Percentiles rank a stretch among this genome's conserved stretches.
phyloP scores from a whole-genome alignment of 2,329 filamentous ascomycete genomes.

The Sporothrix inflata region DNA sequence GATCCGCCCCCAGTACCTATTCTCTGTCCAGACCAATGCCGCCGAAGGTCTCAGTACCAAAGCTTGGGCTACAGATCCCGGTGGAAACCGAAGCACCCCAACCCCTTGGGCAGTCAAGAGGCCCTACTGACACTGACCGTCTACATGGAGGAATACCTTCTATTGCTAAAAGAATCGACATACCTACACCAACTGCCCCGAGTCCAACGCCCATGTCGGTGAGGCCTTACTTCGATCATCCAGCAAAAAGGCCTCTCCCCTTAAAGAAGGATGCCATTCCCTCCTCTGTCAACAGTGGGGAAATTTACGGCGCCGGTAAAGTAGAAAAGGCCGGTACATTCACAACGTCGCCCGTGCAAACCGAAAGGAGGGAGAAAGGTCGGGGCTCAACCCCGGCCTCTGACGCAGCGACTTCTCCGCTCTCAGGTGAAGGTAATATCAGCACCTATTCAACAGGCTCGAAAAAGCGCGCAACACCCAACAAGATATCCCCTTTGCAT shows the following conservation, averaged over 20 bases:
- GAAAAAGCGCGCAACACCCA: too few relatives aligned
- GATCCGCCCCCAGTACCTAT: not conserved
- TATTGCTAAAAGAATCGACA: not conserved
- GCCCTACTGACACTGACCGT: too few relatives aligned
- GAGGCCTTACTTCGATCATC: slow-evolving; percentile 37
- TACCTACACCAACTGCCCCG: slow-evolving; percentile 43
- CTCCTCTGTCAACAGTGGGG: slow-evolving; percentile 20
- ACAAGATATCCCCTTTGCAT: too few relatives aligned
- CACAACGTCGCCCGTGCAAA: not conserved
- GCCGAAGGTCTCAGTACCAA: not conserved
- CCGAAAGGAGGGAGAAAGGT: not conserved
- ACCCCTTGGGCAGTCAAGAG: not conserved
- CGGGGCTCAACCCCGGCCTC: not conserved
- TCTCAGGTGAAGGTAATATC: too few relatives aligned
- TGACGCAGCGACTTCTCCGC: slow-evolving; percentile 22
- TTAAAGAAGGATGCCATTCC: not conserved
- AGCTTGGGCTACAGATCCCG: slow-evolving; percentile 6
- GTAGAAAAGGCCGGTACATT: not conserved
- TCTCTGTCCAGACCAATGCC: not conserved
- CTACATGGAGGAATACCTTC: too few relatives aligned
- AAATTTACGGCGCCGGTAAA: slow-evolving; percentile 2
- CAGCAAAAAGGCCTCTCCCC: slow-evolving; percentile 34
- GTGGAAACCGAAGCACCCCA: too few relatives aligned
- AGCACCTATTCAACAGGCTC: too few relatives aligned
- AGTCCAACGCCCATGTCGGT: slow-evolving; percentile 41